A percentile compares a stretch with the other conserved stretches of the same genome.
Conservation (phyloP, 768 basidiomycete genomes). For the Calocera viscosa region DNA sequence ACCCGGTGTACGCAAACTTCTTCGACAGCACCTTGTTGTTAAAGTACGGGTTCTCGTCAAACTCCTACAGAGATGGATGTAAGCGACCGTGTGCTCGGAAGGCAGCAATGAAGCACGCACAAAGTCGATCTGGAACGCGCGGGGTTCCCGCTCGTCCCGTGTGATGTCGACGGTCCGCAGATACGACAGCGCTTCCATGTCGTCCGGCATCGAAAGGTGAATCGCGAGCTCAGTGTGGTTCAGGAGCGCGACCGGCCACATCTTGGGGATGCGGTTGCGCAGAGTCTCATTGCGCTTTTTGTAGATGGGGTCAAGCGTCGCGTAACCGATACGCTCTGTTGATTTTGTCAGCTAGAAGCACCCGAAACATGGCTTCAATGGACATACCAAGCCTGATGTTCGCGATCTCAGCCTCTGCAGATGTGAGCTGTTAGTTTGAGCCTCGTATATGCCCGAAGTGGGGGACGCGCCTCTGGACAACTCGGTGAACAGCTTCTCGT, state of each 20-base stretch:
- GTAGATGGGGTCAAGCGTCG: constrained; percentile 46
- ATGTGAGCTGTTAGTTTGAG: neutral
- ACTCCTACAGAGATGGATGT: constrained; percentile 38
- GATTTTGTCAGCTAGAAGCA: neutral
- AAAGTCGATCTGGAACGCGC: constrained; percentile 79
- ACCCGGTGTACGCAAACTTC: constrained; percentile 59
- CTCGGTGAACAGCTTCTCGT: constrained; percentile 1
- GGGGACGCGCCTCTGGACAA: neutral
- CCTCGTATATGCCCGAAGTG: neutral
- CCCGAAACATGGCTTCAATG: neutral
- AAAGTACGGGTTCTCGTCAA: constrained; percentile 81
- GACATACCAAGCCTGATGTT: neutral
- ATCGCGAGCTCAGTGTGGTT: constrained; percentile 52
- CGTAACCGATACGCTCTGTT: neutral
- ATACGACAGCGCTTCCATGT: constrained; percentile 70
- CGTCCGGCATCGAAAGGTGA: constrained; percentile 58
- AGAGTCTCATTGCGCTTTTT: constrained; percentile 55
- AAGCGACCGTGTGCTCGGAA: neutral
- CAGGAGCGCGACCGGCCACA: constrained; percentile 79
- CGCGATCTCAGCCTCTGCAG: neutral
- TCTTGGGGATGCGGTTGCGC: constrained; percentile 51
- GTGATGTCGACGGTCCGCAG: constrained; percentile 76
- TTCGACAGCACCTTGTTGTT: constrained; percentile 63
- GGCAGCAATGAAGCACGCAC: constrained; percentile 38
- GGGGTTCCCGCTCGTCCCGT: constrained; percentile 57